Base-by-base conservation (phyloP, 345 rosid species). In the Erucastrum elatum region DNA sequence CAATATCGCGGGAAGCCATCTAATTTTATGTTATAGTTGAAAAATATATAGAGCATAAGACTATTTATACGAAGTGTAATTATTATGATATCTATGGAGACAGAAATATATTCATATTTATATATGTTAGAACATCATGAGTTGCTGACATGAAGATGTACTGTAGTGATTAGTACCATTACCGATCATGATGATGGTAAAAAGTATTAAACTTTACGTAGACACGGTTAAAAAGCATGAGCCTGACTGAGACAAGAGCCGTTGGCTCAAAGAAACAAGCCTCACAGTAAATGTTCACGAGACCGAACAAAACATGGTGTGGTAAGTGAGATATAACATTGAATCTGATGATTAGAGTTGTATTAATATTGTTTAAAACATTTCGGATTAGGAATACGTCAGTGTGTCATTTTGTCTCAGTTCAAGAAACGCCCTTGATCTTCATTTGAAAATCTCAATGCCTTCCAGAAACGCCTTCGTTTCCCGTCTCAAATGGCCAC, bases 301-400 rank as follows among this genome's bases (percentile, higher is more conserved):
- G 21, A 21, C 21, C 21, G 12, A 64, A 77, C 75, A 63, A 58
- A 39, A 88, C 78, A 5, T 21, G 33, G 69, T 46, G 68, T 60
- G 15, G 5, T 60, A 25, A 59, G 63, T 59, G 63, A 27, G 17
- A 27, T 0, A 16, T 63, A 31, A 21, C 70, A 49, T 74, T 33
- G 53, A 74, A 31, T 63, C 49, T 16, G 46, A 63, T 73, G 60
- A 5, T 56, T n/a, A 51, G 56, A 51, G 56, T 34, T 35, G 6
- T n/a, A 35, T 12, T 11, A 9, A 35, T 4, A 90, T 87, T 55
- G 85, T 87, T 76, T 90, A 90, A 21, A 91, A 87, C 56, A 51
- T 51, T 51, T 51, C 21, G 21, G 60, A 53, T 16, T 1, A 25
- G 55, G 70, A n/a, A 69, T n/a, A 62, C 56, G 66, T 65, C 66